Percentiles rank a stretch among this genome's conserved stretches.
Conservation (phyloP, 2,329 filamentous ascomycete genomes). For the Ceratocystiopsis brevicomis region DNA sequence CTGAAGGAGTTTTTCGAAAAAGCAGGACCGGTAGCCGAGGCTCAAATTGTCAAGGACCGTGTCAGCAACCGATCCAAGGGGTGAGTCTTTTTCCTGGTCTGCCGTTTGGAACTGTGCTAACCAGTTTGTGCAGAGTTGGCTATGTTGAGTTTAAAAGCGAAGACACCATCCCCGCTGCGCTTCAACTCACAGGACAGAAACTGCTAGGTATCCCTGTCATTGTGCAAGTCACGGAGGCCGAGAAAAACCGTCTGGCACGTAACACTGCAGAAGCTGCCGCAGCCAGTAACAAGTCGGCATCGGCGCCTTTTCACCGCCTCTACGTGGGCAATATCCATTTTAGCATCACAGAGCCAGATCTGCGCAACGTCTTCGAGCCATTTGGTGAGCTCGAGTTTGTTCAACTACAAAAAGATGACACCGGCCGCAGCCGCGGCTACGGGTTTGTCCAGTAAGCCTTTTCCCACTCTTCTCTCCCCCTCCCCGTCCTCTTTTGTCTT, state of each 20-base stretch:
- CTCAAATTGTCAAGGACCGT: slow-evolving; percentile 94
- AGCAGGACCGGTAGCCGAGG: slow-evolving; percentile 84
- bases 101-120: slow-evolving; percentile 12
- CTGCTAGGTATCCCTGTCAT: slow-evolving; percentile 97
- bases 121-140: slow-evolving; percentile 49
- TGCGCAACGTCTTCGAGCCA: slow-evolving; percentile 91
- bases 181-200: slow-evolving; percentile 96
- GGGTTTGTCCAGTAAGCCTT: slow-evolving; percentile 84
- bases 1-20: slow-evolving; percentile 91
- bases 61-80: slow-evolving; percentile 95
- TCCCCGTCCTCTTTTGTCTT: slow-evolving; percentile 70
- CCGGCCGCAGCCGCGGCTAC: slow-evolving; percentile 78
- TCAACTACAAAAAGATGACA: slow-evolving; percentile 91
- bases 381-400: slow-evolving; percentile 97
- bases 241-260: slow-evolving; percentile 95
- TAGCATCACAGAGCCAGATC: slow-evolving; percentile 89
- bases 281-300: slow-evolving; percentile 52
- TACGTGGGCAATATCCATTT: slow-evolving; percentile 99
- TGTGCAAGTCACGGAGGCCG: slow-evolving; percentile 92
- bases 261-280: slow-evolving; percentile 42
- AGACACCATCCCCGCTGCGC: slow-evolving; percentile 79
- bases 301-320: slow-evolving; percentile 83
- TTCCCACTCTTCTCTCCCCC: slow-evolving; percentile 17
- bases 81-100: slow-evolving; percentile 31
- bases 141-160: slow-evolving; percentile 98